Evolutionary conservation across 2,329 filamentous ascomycete genomes (phyloP), one percentile per base, ranked within the genome.

Genomic region (Scedosporium dehoogii): DNA sequence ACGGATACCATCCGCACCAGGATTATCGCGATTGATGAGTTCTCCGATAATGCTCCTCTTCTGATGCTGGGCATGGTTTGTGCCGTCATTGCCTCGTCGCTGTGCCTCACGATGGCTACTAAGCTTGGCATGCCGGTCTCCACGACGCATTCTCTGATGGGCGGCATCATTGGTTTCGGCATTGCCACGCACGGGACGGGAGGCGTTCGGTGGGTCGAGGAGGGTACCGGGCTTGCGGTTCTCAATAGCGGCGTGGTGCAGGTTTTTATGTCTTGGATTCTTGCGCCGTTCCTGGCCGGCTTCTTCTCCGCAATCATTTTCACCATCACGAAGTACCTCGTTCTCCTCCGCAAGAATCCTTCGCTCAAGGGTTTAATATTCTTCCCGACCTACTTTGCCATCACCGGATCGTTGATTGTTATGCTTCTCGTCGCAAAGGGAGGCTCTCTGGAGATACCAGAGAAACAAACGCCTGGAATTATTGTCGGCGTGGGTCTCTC

Each of bases 351-450:
- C 55, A 75, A 72, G 18, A 80, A 82, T 67, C 81, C 83, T 0
- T 78, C 81, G 59, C 76, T 76, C 68, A 80, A 75, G 68, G 83
- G 81, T 27, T 78, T 85, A 60, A 68, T 79, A 58, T 71, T 77
- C 9, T 77, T 85, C 0, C 83, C 83, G 14, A 64, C 85, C 62
- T 86, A 84, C 73, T 85, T 85, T 67, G 81, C 75, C 68, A 67
- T 84, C 53, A 84, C 83, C 0, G 77, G 79, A 16, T 76, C 76
- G 21, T 77, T 85, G 10, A 74, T 85, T 16, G 76, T 78, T 67
- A 82, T 89, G 70, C 82, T 88, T 64, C 82, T 89, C 62, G 78
- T 88, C 64, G 81, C 77, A 77, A 81, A 81, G 71, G 79, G 78
- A 41, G 79, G 75, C 44, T 71, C 70, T 63, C 70, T 85, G 64